Evolutionary conservation across 805 yeast genomes (phyloP), one percentile per base, ranked within the genome.

Genomic region (Vanderwaltozyma tropicalis): DNA sequence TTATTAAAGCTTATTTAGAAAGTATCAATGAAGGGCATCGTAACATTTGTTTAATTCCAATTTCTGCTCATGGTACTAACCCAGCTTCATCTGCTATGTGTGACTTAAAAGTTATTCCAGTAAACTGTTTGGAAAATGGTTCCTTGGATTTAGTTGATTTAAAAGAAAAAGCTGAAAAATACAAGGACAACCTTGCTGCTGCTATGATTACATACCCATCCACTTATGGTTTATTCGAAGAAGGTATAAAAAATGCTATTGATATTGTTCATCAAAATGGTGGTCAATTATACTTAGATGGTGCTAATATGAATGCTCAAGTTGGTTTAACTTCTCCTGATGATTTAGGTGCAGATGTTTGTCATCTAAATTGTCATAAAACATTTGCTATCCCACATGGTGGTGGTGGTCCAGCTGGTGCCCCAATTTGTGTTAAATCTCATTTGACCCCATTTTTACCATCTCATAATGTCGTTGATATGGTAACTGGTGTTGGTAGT

Each of bases 321-420:
- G 95, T 92, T 34, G 98, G 98, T 12, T 70, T 92, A 42, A 89
- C 97, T 0, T 83, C 95, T 6, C 97, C 98, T 9, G 98, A 97
- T 41, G 96, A 87, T 56, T 67, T 92, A 49, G 97, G 96, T 37
- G 97, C 97, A 11, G 98, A 92, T 64, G 97, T 92, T 30, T 92
- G 98, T 62, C 98, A 92, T 55, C 72, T 92, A 67, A 92, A 92
- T 61, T 70, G 92, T 57, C 98, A 92, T 69, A 92, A 92, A 67
- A 92, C 98, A 1, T 92, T 92, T 69, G 87, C 96, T 32, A 86
- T 92, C 55, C 94, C 96, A 39, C 98, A 92, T 55, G 98, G 98
- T 55, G 98, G 98, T 57, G 98, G 98, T 59, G 98, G 98, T 31
- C 98, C 98, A 30, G 98, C 97, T 57, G 94, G 87, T 53, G 98